Conservation (phyloP, 1,284 basidiomycete genomes). For the Sutorius eximius region DNA sequence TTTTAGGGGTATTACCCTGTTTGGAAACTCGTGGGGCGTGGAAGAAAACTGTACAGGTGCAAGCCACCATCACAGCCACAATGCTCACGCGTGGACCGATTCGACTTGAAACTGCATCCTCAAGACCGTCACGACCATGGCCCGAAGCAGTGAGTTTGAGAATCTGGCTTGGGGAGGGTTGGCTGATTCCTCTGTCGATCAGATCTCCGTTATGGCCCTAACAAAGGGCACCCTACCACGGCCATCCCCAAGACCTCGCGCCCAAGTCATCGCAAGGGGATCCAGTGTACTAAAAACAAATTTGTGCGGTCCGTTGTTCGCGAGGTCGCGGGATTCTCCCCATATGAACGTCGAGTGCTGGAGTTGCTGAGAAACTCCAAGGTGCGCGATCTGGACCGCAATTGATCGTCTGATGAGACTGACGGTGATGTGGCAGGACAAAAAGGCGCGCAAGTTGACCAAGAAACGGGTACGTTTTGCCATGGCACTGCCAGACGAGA, state of each 20-base stretch:
- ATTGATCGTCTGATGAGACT: not conserved
- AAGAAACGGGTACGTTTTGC: constrained; percentile 88
- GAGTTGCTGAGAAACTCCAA: constrained; percentile 99
- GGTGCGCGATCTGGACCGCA: constrained; percentile 48
- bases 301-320: constrained; percentile 91
- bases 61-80: constrained; percentile 36
- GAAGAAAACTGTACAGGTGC: constrained; percentile 44
- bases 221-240: constrained; percentile 93
- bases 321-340: constrained; percentile 97
- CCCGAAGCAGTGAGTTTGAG: constrained; percentile 61
- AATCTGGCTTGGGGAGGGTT: not conserved
- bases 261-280: constrained; percentile 93
- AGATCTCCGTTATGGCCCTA: constrained; percentile 91
- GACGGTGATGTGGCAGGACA: constrained; percentile 63
- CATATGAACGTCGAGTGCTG: constrained; percentile 98
- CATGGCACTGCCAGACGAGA: too few species aligned
- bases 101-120: constrained; percentile 41
- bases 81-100: constrained; percentile 9
- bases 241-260: constrained; percentile 76
- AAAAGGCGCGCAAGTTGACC: constrained; percentile 96
- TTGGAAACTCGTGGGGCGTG: constrained; percentile 13
- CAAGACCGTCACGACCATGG: constrained; percentile 67
- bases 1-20: constrained; percentile 20
- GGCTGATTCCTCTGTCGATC: constrained; percentile 10
- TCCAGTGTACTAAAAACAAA: constrained; percentile 80